Conservation (phyloP, 148 eudicot genomes). For the Fagopyrum esculentum region DNA sequence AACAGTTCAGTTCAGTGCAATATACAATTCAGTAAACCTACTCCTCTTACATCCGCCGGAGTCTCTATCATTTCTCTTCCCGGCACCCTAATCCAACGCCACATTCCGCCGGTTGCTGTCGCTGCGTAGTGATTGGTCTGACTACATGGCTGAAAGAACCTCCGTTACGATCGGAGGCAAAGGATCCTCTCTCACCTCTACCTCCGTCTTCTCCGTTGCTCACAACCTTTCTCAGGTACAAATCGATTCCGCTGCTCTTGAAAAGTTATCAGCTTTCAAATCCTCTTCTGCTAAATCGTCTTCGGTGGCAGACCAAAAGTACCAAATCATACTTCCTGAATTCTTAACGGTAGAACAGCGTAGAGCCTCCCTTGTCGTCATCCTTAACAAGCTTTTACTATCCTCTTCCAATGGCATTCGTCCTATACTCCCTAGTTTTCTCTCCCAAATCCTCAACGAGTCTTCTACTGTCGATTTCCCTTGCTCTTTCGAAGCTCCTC, state of each 20-base stretch:
- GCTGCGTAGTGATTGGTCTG: too few relatives aligned
- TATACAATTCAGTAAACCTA: too few relatives aligned
- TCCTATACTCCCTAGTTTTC: conserved; percentile 20
- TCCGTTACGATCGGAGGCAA: conserved; percentile 55
- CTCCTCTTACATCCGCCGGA: too few relatives aligned
- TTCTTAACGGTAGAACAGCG: conserved; percentile 43
- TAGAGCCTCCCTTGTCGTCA: conserved; percentile 48
- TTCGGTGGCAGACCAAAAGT: conserved; percentile 15
- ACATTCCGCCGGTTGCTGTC: too few relatives aligned
- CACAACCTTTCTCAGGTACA: conserved; percentile 33
- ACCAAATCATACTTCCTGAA: conserved; percentile 31
- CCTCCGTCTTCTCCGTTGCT: conserved; percentile 49
- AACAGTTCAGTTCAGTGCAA: too few relatives aligned
- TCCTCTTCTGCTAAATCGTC: conserved; percentile 18
- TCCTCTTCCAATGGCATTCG: conserved; percentile 29
- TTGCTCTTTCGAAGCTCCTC: not conserved
- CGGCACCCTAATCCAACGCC: too few relatives aligned
- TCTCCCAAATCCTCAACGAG: conserved; percentile 26
- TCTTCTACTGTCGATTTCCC: conserved; percentile 12
- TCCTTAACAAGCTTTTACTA: conserved; percentile 44
- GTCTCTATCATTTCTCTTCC: too few relatives aligned
- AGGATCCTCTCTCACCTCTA: conserved; percentile 51
- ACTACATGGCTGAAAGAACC: conserved; percentile 18
- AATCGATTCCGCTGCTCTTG: conserved; percentile 54
- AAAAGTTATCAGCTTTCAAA: conserved; percentile 26